phyloP scores from a whole-genome alignment of 345 rosid genomes.

The Cardamine chenopodiifolia region DNA sequence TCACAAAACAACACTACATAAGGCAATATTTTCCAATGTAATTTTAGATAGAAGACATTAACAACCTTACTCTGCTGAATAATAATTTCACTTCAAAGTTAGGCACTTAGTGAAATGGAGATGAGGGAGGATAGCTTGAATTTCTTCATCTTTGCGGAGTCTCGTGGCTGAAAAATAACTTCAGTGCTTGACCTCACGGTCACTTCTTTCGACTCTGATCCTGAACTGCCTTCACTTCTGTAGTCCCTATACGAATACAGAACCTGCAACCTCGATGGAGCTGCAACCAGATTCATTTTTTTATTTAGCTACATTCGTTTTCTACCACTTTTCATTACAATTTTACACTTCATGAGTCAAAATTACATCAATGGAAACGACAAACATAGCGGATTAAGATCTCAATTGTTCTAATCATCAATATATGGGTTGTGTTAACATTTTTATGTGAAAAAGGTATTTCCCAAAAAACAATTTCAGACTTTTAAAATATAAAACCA shows the following conservation, averaged over 20 bases:
- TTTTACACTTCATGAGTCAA: background rate
- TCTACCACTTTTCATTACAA: background rate
- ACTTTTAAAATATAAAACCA: too few relatives aligned
- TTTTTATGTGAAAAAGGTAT: too few relatives aligned
- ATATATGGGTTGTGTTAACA: background rate
- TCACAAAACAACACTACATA: background rate
- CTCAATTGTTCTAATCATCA: background rate
- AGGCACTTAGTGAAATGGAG: slow-evolving; percentile 77
- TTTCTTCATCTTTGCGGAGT: slow-evolving; percentile 62
- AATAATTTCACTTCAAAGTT: slow-evolving; percentile 13
- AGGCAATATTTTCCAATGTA: background rate
- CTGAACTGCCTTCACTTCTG: slow-evolving; percentile 73
- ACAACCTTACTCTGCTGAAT: slow-evolving; percentile 3
- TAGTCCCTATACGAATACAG: slow-evolving; percentile 77
- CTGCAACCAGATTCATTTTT: slow-evolving; percentile 47
- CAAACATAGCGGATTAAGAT: background rate
- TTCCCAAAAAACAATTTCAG: too few relatives aligned
- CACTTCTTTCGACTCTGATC: slow-evolving; percentile 74
- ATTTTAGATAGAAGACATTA: background rate
- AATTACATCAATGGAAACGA: background rate
- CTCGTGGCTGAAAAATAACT: slow-evolving; percentile 64
- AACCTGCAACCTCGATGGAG: slow-evolving; percentile 75
- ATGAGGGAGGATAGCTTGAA: slow-evolving; percentile 72
- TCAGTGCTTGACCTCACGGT: slow-evolving; percentile 83
- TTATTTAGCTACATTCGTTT: background rate